Evolutionary conservation across 257 asterid species (phyloP), one percentile per base, ranked within the genome.

Genomic region (Eucommia ulmoides): DNA sequence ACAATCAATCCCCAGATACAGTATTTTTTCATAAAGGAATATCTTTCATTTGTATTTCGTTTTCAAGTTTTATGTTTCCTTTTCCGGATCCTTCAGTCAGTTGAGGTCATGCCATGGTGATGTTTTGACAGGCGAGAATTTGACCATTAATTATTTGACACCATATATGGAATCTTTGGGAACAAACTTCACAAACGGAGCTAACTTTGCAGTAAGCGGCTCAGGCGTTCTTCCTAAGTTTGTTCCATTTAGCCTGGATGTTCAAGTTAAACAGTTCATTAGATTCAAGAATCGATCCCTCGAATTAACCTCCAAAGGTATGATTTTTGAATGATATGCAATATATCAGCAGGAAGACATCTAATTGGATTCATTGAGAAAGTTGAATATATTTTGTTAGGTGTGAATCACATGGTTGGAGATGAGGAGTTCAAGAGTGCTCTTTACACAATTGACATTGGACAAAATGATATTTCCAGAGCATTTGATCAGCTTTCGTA

Each of bases 401-500:
- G 77, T 19, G 7, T 8, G 5, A 55, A 14, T 24, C 22, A 53
- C 46, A 21, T 52, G 20, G 25, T 62, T 35, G 71, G 61, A 0
- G 52, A 59, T 10, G 54, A 70, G 8, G 79, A 58, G 20, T 70
- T 72, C 51, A 22, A 49, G 21, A 56, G 57, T 5, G 88, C 81
- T 2, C 11, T 72, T 0, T 75, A 69, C 64, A 72, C 52, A 18
- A 18, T 75, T 19, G 88, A 79, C 55, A 79, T 79, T 2, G 88
- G 81, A 24, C 81, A 75, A 20, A 79, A 79, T 58, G 83, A 79
- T 55, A 52, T 75, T 2, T 20, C 68, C 0, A 53, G 24, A 7
- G 62, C 76, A 41, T 63, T 75, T 24, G 24, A 41, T 8, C 1
- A 24, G 16, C 61, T 64, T 44, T 62, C 83, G 3, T 45, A 63